A percentile compares a stretch with the other conserved stretches of the same genome.
These are phyloP conservation scores for Nothopassalora personata DNA, from an alignment of 2,329 filamentous ascomycete genomes.

Conservation along the genomic window DNA sequence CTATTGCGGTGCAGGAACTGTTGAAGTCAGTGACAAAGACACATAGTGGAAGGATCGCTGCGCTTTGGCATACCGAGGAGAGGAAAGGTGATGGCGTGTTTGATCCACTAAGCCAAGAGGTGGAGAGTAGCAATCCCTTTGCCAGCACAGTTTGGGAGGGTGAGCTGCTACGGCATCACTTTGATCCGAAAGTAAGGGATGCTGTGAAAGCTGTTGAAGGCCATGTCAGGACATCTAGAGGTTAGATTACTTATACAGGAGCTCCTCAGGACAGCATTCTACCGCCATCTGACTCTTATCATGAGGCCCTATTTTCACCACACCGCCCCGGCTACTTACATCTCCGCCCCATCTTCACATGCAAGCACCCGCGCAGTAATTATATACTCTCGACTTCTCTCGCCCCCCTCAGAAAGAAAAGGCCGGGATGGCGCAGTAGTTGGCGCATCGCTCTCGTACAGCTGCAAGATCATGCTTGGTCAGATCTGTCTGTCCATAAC, in stretches of 20 bases:
- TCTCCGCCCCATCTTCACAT: neutral
- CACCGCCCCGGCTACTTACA: neutral
- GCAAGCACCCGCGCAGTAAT: neutral
- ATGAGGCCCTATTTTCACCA: neutral
- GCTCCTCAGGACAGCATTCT: too few species aligned
- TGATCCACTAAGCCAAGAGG: conserved; percentile 63
- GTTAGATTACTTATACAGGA: conserved; percentile 3
- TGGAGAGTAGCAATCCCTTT: conserved; percentile 87
- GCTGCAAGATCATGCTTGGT: neutral
- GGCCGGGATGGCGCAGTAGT: neutral
- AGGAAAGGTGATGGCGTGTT: conserved; percentile 84
- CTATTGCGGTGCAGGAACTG: conserved; percentile 71
- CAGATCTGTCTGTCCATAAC: too few species aligned
- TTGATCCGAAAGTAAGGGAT: conserved; percentile 78
- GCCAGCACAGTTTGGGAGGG: conserved; percentile 90
- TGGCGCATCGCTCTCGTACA: neutral
- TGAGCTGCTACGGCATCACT: conserved; percentile 79
- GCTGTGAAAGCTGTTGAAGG: conserved; percentile 35
- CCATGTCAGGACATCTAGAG: conserved; percentile 16
- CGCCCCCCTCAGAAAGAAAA: neutral
- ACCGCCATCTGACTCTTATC: too few species aligned
- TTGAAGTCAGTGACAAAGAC: conserved; percentile 72
- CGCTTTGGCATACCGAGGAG: conserved; percentile 94
- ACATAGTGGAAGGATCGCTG: conserved; percentile 73
- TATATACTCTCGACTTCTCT: neutral